These are phyloP conservation scores for Exserohilum turcica DNA, from an alignment of 2,329 filamentous ascomycete genomes.

Conservation along the genomic window DNA sequence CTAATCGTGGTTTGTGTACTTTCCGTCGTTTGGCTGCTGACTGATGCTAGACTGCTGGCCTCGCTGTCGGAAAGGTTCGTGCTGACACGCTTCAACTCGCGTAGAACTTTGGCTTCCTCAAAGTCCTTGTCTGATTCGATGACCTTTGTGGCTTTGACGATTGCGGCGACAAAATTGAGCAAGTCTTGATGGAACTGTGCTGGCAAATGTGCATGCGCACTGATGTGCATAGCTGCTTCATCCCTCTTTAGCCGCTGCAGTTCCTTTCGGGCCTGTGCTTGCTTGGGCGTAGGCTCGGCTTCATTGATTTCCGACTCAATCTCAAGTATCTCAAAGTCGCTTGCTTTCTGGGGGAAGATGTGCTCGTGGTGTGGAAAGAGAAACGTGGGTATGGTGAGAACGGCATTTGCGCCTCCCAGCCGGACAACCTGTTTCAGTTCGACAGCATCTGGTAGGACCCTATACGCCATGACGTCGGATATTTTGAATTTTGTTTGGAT, in stretches of 20 bases:
- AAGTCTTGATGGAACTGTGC: conserved; percentile 58
- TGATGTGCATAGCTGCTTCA: conserved; percentile 55
- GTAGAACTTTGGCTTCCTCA: conserved; percentile 42
- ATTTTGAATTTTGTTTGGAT: conserved; percentile 55
- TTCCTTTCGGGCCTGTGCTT: conserved; percentile 48
- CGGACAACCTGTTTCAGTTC: conserved; percentile 56
- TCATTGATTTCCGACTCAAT: conserved; percentile 49
- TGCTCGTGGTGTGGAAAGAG: conserved; percentile 62
- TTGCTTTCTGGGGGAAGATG: conserved; percentile 52
- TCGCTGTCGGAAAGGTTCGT: conserved; percentile 28
- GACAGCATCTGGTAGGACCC: conserved; percentile 51
- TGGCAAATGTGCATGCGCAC: conserved; percentile 56
- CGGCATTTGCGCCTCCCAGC: conserved; percentile 58
- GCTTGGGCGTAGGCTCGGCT: conserved; percentile 53
- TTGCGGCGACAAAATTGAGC: conserved; percentile 59
- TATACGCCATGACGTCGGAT: conserved; percentile 57
- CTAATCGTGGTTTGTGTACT: conserved; percentile 16
- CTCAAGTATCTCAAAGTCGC: conserved; percentile 39
- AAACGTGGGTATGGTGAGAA: conserved; percentile 55
- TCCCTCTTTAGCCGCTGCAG: conserved; percentile 53
- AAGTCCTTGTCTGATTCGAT: conserved; percentile 58
- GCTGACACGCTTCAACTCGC: conserved; percentile 36
- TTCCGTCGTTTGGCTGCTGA: conserved; percentile 23
- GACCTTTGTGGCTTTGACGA: conserved; percentile 63
- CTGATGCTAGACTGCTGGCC: conserved; percentile 28